Percentiles rank a stretch among this genome's conserved stretches.
Evolutionary conservation across 768 basidiomycete species (phyloP).

Genomic region (Leccinum rimulosum): DNA sequence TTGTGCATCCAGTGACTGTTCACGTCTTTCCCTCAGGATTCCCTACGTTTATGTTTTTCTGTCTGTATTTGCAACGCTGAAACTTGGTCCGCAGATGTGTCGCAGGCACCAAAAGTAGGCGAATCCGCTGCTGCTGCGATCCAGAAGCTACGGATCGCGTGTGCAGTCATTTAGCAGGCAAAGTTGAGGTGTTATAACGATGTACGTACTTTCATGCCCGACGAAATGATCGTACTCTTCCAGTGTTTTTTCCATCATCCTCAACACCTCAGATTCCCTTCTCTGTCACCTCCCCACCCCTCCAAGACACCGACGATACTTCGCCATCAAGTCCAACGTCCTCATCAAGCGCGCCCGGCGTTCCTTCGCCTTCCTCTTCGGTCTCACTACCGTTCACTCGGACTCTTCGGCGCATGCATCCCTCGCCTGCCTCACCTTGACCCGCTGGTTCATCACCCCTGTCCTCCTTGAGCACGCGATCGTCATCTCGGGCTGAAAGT

Average conservation of each 20-base stretch:
- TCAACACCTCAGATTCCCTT: constrained; percentile 82
- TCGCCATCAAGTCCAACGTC: constrained; percentile 75
- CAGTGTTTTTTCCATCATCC: constrained; percentile 65
- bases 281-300: constrained; percentile 62
- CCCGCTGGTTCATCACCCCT: constrained; percentile 87
- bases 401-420: constrained; percentile 58
- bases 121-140: no score
- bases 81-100: no score
- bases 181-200: constrained; percentile 7
- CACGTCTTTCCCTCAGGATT: no score
- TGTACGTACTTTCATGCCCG: constrained; percentile 16
- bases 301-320: constrained; percentile 58
- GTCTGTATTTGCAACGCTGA: no score
- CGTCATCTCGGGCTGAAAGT: constrained; percentile 70
- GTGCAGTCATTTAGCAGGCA: no score
- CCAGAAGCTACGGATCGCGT: no score
- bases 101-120: no score
- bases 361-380: constrained; percentile 64
- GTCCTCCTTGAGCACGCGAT: constrained; percentile 66
- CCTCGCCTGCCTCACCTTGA: constrained; percentile 69
- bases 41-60: not conserved
- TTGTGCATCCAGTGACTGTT: no score
- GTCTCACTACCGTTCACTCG: constrained; percentile 49
- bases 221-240: constrained; percentile 40
- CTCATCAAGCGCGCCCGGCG: constrained; percentile 83